These are phyloP conservation scores for Diaporthe citrichinensis DNA, from an alignment of 2,329 filamentous ascomycete genomes.

Conservation along the genomic window DNA sequence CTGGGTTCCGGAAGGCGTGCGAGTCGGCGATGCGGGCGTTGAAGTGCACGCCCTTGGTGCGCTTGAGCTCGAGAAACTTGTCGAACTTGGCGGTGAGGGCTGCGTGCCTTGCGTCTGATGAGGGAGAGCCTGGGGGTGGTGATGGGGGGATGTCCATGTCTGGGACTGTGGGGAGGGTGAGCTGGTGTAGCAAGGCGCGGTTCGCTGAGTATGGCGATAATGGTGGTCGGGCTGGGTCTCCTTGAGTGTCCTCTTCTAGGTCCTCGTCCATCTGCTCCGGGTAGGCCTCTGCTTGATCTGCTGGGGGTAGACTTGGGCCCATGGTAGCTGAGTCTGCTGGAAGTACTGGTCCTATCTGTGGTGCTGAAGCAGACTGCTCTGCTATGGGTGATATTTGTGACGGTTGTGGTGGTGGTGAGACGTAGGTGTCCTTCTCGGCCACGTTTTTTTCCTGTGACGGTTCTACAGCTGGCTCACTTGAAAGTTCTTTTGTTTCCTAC, in stretches of 20 bases:
- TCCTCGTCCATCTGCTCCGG: conserved; percentile 38
- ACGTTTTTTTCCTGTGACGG: background rate
- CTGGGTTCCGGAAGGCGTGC: conserved; percentile 78
- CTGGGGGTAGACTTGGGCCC: conserved; percentile 40
- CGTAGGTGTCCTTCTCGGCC: background rate
- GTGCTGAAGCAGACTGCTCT: background rate
- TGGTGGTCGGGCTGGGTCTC: conserved; percentile 20
- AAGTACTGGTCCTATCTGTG: conserved; percentile 12
- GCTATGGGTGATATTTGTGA: conserved; percentile 9
- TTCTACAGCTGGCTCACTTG: too few relatives aligned
- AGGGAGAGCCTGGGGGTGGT: conserved; percentile 68
- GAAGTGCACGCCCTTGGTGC: conserved; percentile 80
- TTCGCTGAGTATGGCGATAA: conserved; percentile 78
- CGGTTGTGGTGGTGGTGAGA: conserved; percentile 11
- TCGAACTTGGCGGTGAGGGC: conserved; percentile 76
- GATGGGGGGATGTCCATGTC: conserved; percentile 83
- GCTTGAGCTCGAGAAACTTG: conserved; percentile 82
- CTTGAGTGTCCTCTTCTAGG: background rate
- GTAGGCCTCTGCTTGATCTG: conserved; percentile 41
- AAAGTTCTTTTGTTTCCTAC: background rate
- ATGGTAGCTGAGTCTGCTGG: conserved; percentile 31
- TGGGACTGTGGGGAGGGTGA: conserved; percentile 80
- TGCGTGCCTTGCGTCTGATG: conserved; percentile 41
- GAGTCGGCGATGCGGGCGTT: conserved; percentile 80
- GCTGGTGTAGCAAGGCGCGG: conserved; percentile 75